Base-by-base conservation (phyloP, 495 filamentous ascomycete genomes). In the Penicillium arizonense region DNA sequence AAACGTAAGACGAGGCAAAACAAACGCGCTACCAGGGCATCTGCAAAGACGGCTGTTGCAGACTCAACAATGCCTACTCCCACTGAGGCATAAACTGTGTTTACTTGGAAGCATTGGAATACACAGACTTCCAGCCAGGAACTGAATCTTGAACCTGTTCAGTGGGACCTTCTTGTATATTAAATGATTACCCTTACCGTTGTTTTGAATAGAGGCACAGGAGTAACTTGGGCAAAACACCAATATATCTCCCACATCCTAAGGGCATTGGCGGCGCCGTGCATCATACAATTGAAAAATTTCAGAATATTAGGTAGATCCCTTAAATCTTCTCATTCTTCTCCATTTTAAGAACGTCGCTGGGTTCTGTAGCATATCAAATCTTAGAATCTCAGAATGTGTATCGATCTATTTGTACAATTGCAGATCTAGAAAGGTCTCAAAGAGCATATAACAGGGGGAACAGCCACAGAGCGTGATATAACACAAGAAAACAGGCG, bases 171-270 rank as follows among this genome's bases (percentile, higher is more conserved):
- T 37, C 11, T 43, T 50, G 48, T 50, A 50, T 43, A 50, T 42
- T 50, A 50, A 24, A 50, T 50, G 26, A 50, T 32, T 39, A 30
- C 24, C 20, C 26, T 35, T 50, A 41, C n/a, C n/a, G n/a, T n/a
- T n/a, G n/a, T 44, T 52, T 45, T 13, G 21, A 52, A 44, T 44
- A 52, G 40, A 52, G 41, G 32, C 23, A 33, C 26, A 20, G 24
- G 28, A 50, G 41, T 11, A 48, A n/a, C 6, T 2, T 28, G 38
- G 30, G 37, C 16, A 50, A 26, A 5, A 21, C 14, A n/a, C 28
- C 39, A 10, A 41, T 50, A 28, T 50, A 43, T 13, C 35, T 43
- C 20, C 26, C 38, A 9, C 30, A 41, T 20, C 30, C 38, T 21
- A 5, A 28, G 48, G 9, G 40, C 32, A 40, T 52, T 44, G 39